Conservation (phyloP, 805 yeast species). For the Monosporozyma siamensis region DNA sequence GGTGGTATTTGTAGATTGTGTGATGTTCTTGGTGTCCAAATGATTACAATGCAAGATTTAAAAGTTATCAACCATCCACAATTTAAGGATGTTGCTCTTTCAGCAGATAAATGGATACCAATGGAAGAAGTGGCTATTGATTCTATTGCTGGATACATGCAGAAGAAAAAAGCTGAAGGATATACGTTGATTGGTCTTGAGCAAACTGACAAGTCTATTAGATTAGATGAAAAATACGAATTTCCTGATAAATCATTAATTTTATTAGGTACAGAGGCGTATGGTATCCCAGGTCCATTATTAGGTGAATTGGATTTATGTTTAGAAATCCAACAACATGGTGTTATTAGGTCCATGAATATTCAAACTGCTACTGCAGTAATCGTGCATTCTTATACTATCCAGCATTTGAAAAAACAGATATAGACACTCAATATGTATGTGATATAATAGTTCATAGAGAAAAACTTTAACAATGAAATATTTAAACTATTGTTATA, state of each 20-base stretch:
- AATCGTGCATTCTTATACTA: conserved; percentile 80
- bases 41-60: conserved; percentile 66
- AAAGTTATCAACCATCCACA: conserved; percentile 53
- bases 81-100: conserved; percentile 82
- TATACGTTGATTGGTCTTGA: conserved; percentile 84
- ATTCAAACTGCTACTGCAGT: conserved; percentile 96
- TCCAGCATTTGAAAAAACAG: conserved; percentile 24
- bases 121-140: conserved; percentile 61
- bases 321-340: conserved; percentile 84
- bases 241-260: conserved; percentile 78
- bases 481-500: too few relatives aligned
- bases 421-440: too few relatives aligned
- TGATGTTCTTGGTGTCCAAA: conserved; percentile 85
- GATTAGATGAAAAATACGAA: conserved; percentile 48
- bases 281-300: conserved; percentile 83
- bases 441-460: too few relatives aligned
- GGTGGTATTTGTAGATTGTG: conserved; percentile 92
- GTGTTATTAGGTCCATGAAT: conserved; percentile 90
- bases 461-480: too few relatives aligned
- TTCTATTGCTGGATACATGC: conserved; percentile 48
- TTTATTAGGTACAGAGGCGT: conserved; percentile 76
- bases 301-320: conserved; percentile 77
- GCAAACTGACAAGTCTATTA: conserved; percentile 84
- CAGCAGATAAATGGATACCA: conserved; percentile 96
- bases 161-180: conserved; percentile 58